A percentile compares a stretch with the other conserved stretches of the same genome.
Conservation (phyloP, 768 basidiomycete genomes). For the Lyophyllum atratum region DNA sequence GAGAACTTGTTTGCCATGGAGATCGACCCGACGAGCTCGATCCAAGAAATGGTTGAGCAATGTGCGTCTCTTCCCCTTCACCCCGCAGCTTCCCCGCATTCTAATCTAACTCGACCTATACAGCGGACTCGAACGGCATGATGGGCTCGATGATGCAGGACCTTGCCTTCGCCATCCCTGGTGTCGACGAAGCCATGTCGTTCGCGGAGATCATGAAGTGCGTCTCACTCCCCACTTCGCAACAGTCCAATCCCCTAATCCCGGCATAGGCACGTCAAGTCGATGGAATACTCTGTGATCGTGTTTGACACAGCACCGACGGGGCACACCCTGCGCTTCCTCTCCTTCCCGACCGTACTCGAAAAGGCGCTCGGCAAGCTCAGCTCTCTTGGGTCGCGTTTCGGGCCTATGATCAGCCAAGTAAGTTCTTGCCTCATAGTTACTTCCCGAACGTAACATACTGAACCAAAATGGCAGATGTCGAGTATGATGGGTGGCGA, state of each 20-base stretch:
- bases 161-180: constrained; percentile 97
- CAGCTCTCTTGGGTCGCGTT: constrained; percentile 88
- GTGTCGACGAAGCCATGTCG: constrained; percentile 99
- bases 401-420: constrained; percentile 97
- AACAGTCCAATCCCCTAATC: not conserved
- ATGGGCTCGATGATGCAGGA: constrained; percentile 99
- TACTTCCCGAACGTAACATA: too few relatives aligned
- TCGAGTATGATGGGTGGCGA: constrained; percentile 95
- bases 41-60: constrained; percentile 99
- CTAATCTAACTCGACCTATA: not conserved
- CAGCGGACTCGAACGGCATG: constrained; percentile 87
- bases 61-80: constrained; percentile 50
- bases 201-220: constrained; percentile 99
- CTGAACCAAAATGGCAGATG: constrained; percentile 55
- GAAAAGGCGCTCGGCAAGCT: constrained; percentile 97
- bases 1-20: constrained; percentile 98
- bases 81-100: not conserved
- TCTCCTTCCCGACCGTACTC: constrained; percentile 97
- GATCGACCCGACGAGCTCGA: constrained; percentile 96
- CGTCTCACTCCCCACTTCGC: constrained; percentile 21
- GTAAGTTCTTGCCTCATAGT: constrained; percentile 25
- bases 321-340: constrained; percentile 96
- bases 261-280: constrained; percentile 87
- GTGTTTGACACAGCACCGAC: constrained; percentile 99
- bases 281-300: constrained; percentile 99